Conservation (phyloP, 192 early-diverging fungal genomes). For the Backusella australiensis region DNA sequence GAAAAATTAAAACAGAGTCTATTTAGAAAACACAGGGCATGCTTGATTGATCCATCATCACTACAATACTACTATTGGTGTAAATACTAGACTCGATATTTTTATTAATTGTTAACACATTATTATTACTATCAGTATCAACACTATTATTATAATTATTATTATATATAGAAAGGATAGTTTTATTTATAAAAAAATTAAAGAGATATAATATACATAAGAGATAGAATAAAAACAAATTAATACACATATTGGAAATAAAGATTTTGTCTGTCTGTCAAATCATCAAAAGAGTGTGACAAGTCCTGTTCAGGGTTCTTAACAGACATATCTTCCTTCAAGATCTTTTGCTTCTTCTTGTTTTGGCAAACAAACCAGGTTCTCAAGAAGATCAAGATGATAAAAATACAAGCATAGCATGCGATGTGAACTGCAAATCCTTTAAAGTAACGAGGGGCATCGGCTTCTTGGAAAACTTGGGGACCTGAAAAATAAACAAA, state of each 20-base stretch:
- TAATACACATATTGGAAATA: slow-evolving; percentile 23
- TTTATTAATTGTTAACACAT: background rate
- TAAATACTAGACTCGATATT: background rate
- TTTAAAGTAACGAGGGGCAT: slow-evolving; percentile 17
- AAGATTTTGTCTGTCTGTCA: slow-evolving; percentile 23
- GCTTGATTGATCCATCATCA: background rate
- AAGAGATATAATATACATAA: background rate
- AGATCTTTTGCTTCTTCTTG: background rate
- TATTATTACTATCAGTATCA: background rate
- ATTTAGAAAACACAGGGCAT: background rate
- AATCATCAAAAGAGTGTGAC: slow-evolving; percentile 21
- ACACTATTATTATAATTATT: background rate
- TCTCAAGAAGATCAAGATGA: background rate
- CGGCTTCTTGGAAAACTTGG: background rate
- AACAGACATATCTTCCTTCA: background rate
- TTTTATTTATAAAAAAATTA: background rate
- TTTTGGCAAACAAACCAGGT: background rate
- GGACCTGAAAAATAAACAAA: background rate
- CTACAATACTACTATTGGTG: background rate
- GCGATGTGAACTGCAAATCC: slow-evolving; percentile 20
- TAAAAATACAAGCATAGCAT: slow-evolving; percentile 13
- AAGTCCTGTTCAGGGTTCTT: background rate
- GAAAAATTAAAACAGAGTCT: background rate
- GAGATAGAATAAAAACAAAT: background rate
- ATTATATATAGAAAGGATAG: background rate